Evolutionary conservation across 257 asterid species (phyloP).

Genomic region (Salvia miltiorrhiza): DNA sequence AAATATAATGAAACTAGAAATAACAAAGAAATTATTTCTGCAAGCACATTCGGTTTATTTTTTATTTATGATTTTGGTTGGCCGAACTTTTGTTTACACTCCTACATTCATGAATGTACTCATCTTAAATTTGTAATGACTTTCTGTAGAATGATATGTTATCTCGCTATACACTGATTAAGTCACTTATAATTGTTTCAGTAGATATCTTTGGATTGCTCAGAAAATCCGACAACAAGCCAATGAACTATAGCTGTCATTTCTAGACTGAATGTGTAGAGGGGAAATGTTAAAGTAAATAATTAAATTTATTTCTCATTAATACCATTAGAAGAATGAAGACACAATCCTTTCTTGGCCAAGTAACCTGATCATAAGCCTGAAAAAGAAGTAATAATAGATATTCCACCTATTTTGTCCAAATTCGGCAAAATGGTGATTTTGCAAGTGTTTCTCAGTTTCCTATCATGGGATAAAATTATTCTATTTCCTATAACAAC

Average conservation of each 20-base stretch:
- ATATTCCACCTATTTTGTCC: neutral
- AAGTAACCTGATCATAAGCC: neutral
- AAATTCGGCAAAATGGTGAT: neutral
- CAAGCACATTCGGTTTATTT: neutral
- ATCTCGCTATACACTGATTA: neutral
- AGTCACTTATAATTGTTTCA: neutral
- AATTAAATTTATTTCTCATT: neutral
- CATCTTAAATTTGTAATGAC: no score
- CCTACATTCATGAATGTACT: no score
- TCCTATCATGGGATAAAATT: neutral
- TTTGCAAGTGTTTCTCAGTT: neutral
- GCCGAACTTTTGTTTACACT: no score
- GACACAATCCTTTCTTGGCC: neutral
- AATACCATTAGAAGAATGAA: conserved; percentile 1
- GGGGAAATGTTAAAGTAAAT: neutral
- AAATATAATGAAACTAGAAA: neutral
- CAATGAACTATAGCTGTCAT: neutral
- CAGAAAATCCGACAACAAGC: neutral
- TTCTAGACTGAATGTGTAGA: neutral
- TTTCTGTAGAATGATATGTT: neutral
- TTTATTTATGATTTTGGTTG: no score
- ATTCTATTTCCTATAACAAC: neutral
- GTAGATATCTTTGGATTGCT: neutral
- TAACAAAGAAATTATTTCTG: neutral
- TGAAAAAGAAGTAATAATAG: neutral